Evolutionary conservation across 108 stramenopile species (phyloP).

Genomic region (Nitzschia sp.): DNA sequence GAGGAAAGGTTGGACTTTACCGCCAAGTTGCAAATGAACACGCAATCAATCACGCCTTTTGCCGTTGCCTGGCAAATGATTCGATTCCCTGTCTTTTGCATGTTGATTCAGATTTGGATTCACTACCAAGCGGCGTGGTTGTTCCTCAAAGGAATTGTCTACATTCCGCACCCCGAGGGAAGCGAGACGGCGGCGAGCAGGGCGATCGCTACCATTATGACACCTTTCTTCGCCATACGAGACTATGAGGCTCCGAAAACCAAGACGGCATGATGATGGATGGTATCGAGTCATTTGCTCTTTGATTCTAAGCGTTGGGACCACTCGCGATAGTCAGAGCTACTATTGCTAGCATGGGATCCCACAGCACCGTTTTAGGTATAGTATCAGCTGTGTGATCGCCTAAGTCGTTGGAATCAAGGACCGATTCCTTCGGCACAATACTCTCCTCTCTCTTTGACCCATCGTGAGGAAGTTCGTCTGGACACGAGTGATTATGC

Average conservation of each 20-base stretch:
- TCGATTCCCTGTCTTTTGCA: conserved; percentile 74
- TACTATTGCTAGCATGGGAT: neutral
- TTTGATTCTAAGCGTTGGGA: neutral
- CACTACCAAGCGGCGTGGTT: conserved; percentile 81
- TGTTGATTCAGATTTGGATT: conserved; percentile 87
- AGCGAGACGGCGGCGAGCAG: conserved; percentile 67
- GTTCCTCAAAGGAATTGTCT: conserved; percentile 76
- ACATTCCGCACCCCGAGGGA: conserved; percentile 80
- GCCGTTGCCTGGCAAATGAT: conserved; percentile 52
- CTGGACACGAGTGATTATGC: no score
- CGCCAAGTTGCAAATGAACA: conserved; percentile 23
- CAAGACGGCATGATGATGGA: no score
- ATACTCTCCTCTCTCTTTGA: no score
- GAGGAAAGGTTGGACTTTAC: conserved; percentile 18
- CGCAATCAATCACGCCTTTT: conserved; percentile 38
- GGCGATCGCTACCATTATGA: conserved; percentile 63
- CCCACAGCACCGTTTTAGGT: neutral
- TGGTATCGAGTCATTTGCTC: no score
- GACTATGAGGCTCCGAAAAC: conserved; percentile 24
- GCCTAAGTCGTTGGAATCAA: neutral
- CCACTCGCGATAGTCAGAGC: neutral
- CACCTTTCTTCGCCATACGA: conserved; percentile 60
- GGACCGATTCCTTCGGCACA: no score
- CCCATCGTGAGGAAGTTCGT: no score
- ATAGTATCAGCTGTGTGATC: neutral